Conservation (phyloP, 1,284 basidiomycete genomes). For the Ustilago hordei region DNA sequence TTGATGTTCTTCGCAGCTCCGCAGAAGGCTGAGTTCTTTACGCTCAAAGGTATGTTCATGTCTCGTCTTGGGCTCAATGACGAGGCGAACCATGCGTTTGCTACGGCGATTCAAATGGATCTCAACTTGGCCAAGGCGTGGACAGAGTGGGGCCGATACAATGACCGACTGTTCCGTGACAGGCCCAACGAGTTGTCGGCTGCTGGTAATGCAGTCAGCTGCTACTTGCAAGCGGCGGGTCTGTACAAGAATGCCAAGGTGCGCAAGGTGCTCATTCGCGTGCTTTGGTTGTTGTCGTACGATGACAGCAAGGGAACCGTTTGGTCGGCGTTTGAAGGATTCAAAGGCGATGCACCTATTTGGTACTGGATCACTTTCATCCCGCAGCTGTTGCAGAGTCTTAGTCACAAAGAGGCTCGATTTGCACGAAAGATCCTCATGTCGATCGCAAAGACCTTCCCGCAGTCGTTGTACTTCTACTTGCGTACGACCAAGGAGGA, state of each 20-base stretch:
- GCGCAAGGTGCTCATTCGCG: conserved; percentile 87
- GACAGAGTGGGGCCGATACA: conserved; percentile 98
- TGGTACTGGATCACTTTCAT: conserved; percentile 99
- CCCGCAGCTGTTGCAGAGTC: conserved; percentile 90
- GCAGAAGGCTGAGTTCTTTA: conserved; percentile 99
- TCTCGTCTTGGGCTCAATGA: conserved; percentile 87
- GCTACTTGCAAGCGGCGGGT: conserved; percentile 96
- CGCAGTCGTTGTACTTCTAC: conserved; percentile 96
- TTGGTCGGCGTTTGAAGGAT: conserved; percentile 90
- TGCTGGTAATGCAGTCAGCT: conserved; percentile 93
- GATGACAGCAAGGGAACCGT: conserved; percentile 84
- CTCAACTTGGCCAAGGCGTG: conserved; percentile 95
- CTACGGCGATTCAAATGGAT: conserved; percentile 83
- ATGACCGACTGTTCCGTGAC: conserved; percentile 89
- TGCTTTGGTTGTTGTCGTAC: conserved; percentile 95
- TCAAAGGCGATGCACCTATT: conserved; percentile 94
- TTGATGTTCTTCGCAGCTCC: conserved; percentile 94
- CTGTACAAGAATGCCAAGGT: conserved; percentile 95
- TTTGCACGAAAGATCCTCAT: conserved; percentile 90
- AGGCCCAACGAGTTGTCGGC: conserved; percentile 58
- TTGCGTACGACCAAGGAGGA: conserved; percentile 93
- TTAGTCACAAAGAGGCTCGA: conserved; percentile 90
- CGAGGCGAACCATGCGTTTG: conserved; percentile 90
- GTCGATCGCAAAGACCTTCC: conserved; percentile 90
- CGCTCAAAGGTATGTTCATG: conserved; percentile 99